Evolutionary conservation across 257 asterid genomes (phyloP), one percentile per base, ranked within the genome.

Genomic region (Solanum pimpinellifolium): DNA sequence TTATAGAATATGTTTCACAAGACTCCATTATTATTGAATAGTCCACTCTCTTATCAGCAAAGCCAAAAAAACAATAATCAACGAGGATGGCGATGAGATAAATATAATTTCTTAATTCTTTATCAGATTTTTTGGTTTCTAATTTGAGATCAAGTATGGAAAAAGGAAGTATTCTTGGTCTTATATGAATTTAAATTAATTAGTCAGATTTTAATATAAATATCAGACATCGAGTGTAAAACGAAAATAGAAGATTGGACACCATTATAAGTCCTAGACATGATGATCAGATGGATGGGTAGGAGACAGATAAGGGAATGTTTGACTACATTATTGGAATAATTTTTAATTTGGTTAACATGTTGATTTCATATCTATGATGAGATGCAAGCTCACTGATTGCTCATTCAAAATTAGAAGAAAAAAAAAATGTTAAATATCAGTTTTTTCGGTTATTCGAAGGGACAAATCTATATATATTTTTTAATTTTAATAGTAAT

Each of bases 281-380:
- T 49, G 85, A 80, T 80, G 69, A 78, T 78, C 39, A 47, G 68
- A 18, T 29, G 10, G 29, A 80, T 80, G 4, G 85, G 44, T 10
- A 47, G 85, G 85, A 47, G 69, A 80, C 85, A 80, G 68, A 80
- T 47, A 47, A 80, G 85, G 44, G 46, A 80, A 80, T 49, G 69
- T 80, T 27, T 47, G 27, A 80, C 18, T 47, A 80, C 85, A 80
- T 47, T 18, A 27, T 29, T 29, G 1, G 16, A 80, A 78, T 11
- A 70, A 15, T 46, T 25, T 78, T 46, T 46, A 27, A 46, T 78
- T 46, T 78, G 41, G 41, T 46, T 78, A 25, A 29, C 41, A 78
- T 78, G 41, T 31, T 47, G 11, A 29, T 80, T 80, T 20, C 85
- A 52, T 47, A 80, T 47, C 68, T 9, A 80, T 47, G 8, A 29